These are phyloP conservation scores for Fusarium pseudocircinatum DNA, from an alignment of 2,329 filamentous ascomycete genomes.

Conservation along the genomic window DNA sequence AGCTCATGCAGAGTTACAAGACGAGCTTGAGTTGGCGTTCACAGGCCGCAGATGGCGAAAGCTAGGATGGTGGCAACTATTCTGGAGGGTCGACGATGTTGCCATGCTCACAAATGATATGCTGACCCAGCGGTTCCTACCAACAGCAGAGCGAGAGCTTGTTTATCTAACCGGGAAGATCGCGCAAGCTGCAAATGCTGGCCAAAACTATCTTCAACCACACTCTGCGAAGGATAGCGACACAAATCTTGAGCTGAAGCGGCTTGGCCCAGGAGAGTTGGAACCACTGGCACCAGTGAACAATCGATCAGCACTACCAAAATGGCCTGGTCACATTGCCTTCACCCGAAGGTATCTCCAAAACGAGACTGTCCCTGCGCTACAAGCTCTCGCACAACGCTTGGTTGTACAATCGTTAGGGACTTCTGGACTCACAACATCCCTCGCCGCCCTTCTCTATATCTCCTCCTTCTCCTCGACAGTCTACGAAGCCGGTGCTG, in stretches of 20 bases:
- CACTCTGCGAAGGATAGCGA: constrained; percentile 26
- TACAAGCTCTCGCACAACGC: constrained; percentile 78
- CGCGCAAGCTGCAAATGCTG: constrained; percentile 55
- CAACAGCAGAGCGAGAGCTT: constrained; percentile 80
- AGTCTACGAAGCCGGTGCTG: constrained; percentile 69
- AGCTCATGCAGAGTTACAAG: constrained; percentile 84
- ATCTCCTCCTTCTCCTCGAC: constrained; percentile 62
- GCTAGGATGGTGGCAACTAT: constrained; percentile 92
- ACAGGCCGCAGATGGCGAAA: constrained; percentile 79
- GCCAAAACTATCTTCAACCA: constrained; percentile 51
- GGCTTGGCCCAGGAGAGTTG: constrained; percentile 40
- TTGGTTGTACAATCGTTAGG: constrained; percentile 80
- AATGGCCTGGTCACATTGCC: constrained; percentile 81
- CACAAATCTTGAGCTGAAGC: constrained; percentile 15
- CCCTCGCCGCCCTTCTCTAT: constrained; percentile 66
- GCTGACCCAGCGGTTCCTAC: constrained; percentile 79
- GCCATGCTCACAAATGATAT: constrained; percentile 84
- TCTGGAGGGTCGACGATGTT: constrained; percentile 94
- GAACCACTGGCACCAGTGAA: constrained; percentile 38
- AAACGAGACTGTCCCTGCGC: constrained; percentile 72
- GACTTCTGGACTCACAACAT: constrained; percentile 71
- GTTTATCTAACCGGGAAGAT: constrained; percentile 85
- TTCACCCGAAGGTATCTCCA: constrained; percentile 74
- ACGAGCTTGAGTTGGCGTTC: constrained; percentile 82
- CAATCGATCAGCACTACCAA: constrained; percentile 45